Evolutionary conservation across 257 asterid genomes (phyloP).

Genomic region (Ballota nigra): DNA sequence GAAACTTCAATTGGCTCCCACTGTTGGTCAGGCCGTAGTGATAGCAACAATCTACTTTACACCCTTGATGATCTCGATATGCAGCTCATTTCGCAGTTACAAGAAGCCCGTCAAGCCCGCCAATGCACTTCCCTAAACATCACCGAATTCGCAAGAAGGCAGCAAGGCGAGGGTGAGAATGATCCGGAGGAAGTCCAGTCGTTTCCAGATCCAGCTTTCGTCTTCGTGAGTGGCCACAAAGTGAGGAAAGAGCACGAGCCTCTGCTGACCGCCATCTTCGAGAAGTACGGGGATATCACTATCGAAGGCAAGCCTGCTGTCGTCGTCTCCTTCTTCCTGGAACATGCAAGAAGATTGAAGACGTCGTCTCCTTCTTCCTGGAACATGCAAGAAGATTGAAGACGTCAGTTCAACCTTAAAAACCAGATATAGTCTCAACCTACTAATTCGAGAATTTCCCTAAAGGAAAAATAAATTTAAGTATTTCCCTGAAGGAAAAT

Average conservation of each 20-base stretch:
- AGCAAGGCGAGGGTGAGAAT: not conserved
- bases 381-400: too few species aligned
- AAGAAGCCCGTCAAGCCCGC: not conserved
- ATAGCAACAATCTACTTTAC: not conserved
- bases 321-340: not conserved
- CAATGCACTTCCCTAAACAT: constrained; percentile 3
- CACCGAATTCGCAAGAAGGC: constrained; percentile 10
- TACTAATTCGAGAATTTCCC: too few species aligned
- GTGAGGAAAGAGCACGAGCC: constrained; percentile 11
- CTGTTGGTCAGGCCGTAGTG: too few species aligned
- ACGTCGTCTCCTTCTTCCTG: too few species aligned
- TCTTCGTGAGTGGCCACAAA: not conserved
- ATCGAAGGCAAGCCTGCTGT: not conserved
- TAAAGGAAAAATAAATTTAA: too few species aligned
- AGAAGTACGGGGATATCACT: constrained; percentile 11
- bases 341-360: too few species aligned
- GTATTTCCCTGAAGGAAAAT: too few species aligned
- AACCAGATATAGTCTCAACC: too few species aligned
- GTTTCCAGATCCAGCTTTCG: not conserved
- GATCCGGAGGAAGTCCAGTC: constrained; percentile 20
- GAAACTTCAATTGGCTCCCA: not conserved
- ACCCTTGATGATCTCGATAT: not conserved
- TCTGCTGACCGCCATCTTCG: constrained; percentile 7
- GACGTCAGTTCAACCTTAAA: too few species aligned
- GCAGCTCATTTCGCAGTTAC: not conserved